phyloP scores from a whole-genome alignment of 2,329 filamentous ascomycete species.

The Ophiocordyceps unilateralis region DNA sequence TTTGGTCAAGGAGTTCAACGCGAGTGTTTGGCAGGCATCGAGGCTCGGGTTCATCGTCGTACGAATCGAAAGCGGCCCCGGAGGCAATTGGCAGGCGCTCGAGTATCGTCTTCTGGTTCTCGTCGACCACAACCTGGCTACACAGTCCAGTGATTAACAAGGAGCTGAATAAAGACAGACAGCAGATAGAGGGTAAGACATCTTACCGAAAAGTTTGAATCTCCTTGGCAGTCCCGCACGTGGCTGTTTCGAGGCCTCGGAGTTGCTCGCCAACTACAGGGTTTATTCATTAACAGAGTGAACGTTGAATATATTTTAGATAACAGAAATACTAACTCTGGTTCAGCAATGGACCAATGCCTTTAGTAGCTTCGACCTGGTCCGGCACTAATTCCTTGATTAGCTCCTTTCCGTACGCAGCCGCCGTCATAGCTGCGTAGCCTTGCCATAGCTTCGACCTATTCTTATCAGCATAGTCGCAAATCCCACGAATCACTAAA shows the following conservation, averaged over 20 bases:
- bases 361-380: background rate
- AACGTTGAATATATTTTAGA: background rate
- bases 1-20: slow-evolving; percentile 11
- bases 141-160: too few species aligned
- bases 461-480: slow-evolving; percentile 16
- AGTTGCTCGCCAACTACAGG: background rate
- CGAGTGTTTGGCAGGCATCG: slow-evolving; percentile 15
- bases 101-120: slow-evolving; percentile 8
- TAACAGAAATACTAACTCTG: background rate
- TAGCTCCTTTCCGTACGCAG: slow-evolving; percentile 10
- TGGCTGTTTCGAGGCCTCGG: background rate
- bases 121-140: background rate
- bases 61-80: slow-evolving; percentile 17
- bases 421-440: slow-evolving; percentile 11
- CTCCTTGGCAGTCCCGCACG: background rate
- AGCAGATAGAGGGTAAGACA: background rate
- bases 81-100: slow-evolving; percentile 7
- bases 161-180: background rate
- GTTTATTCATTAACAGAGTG: too few species aligned
- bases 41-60: slow-evolving; percentile 13
- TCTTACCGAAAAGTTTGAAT: background rate
- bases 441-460: slow-evolving; percentile 13
- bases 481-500: slow-evolving; percentile 16
- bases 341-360: background rate
- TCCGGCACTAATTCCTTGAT: background rate